Evolutionary conservation across 129 eudicot species (phyloP).

Genomic region (Heracleum sosnowskyi): DNA sequence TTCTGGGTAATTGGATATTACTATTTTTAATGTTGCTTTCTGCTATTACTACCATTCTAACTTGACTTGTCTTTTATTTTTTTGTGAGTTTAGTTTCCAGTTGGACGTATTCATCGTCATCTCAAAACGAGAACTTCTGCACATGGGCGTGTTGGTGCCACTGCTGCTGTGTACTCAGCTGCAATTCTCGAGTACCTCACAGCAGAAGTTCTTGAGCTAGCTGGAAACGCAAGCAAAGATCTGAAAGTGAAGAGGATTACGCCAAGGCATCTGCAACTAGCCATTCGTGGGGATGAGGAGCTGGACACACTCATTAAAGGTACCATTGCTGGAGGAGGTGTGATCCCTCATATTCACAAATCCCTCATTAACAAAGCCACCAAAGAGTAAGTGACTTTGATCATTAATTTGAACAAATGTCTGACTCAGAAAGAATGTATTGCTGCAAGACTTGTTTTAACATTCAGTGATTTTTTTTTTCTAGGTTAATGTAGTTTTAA

Average conservation of each 20-base stretch:
- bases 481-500: background rate
- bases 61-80: background rate
- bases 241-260: slow-evolving; percentile 84
- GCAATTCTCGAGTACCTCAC: slow-evolving; percentile 80
- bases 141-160: slow-evolving; percentile 79
- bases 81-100: slow-evolving; percentile 46
- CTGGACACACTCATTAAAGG: slow-evolving; percentile 86
- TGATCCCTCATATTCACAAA: slow-evolving; percentile 95
- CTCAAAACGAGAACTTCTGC: slow-evolving; percentile 67
- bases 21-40: background rate
- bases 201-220: slow-evolving; percentile 75
- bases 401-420: background rate
- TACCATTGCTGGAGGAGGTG: slow-evolving; percentile 92
- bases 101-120: slow-evolving; percentile 77
- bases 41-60: background rate
- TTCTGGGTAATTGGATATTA: background rate
- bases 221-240: slow-evolving; percentile 89
- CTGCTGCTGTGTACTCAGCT: slow-evolving; percentile 86
- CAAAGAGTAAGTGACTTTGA: slow-evolving; percentile 38
- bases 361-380: slow-evolving; percentile 85
- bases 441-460: background rate
- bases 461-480: background rate
- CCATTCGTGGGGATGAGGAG: slow-evolving; percentile 88
- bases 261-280: slow-evolving; percentile 75
- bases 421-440: background rate